A percentile compares a stretch with the other conserved stretches of the same genome.
These are phyloP conservation scores for Penicillium herquei DNA, from an alignment of 495 filamentous ascomycete species.

Conservation along the genomic window DNA sequence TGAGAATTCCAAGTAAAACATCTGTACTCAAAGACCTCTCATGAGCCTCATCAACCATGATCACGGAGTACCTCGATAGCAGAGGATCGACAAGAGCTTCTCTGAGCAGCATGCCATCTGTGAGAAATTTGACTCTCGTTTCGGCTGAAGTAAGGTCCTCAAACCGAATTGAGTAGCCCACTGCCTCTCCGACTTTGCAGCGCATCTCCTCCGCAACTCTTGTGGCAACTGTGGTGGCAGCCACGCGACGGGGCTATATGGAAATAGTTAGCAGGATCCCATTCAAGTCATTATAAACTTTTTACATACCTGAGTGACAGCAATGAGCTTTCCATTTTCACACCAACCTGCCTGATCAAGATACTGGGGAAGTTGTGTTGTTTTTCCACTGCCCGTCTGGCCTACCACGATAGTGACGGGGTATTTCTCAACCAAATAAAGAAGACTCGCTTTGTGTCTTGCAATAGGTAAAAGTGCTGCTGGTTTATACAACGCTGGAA, in stretches of 20 bases:
- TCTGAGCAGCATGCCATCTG: slow-evolving; percentile 90
- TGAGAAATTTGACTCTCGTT: slow-evolving; percentile 94
- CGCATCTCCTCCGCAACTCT: slow-evolving; percentile 93
- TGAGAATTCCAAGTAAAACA: slow-evolving; percentile 87
- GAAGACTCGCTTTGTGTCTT: slow-evolving; percentile 66
- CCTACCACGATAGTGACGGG: slow-evolving; percentile 84
- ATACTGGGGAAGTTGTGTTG: slow-evolving; percentile 85
- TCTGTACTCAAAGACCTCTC: slow-evolving; percentile 94
- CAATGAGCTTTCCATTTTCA: slow-evolving; percentile 75
- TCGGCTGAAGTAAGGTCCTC: slow-evolving; percentile 88
- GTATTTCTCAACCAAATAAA: slow-evolving; percentile 73
- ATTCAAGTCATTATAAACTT: slow-evolving; percentile 17
- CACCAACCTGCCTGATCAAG: slow-evolving; percentile 90
- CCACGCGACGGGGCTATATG: slow-evolving; percentile 79
- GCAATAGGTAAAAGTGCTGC: slow-evolving; percentile 75
- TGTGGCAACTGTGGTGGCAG: slow-evolving; percentile 86
- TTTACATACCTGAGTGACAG: slow-evolving; percentile 75
- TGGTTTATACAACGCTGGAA: slow-evolving; percentile 76
- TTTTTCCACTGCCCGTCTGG: slow-evolving; percentile 90
- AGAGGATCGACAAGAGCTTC: slow-evolving; percentile 93
- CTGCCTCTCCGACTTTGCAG: slow-evolving; percentile 87
- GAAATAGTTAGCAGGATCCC: slow-evolving; percentile 16
- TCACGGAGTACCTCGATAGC: slow-evolving; percentile 88
- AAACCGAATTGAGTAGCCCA: slow-evolving; percentile 95
- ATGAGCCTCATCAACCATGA: slow-evolving; percentile 99